Base-by-base conservation (phyloP, 2,329 filamentous ascomycete genomes). In the Calonectria multiphialidica region DNA sequence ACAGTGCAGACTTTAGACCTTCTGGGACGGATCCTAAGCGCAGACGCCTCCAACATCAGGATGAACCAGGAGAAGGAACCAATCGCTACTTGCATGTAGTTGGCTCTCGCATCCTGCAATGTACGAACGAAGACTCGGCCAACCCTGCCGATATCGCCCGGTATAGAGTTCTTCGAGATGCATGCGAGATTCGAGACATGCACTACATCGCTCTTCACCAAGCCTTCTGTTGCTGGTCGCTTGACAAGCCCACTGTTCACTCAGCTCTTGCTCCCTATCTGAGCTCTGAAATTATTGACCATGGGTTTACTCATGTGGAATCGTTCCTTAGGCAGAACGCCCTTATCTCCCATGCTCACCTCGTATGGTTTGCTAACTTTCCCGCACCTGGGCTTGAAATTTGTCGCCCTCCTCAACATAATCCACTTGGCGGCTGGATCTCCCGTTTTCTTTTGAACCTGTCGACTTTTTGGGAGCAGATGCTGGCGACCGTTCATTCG, bases 171-270 rank as follows among this genome's bases (percentile, higher is more conserved):
- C 83, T 95, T 15, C 78, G 75, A 30, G 84, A 90, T 28, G 93
- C 93, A 1, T 93, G 91, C 74, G 50, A 73, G 2, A 76, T 80
- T 0, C 81, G 87, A 5, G 94, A 96, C 80, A 73, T 85, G 57
- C 90, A 93, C 78, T 95, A 93, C 79, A 76, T 95, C 62, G 85
- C 88, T 7, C 80, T 94, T 15, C 93, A 94, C 78, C 92, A 94
- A 78, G 71, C 93, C 2, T 92, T 90, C 80, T 93, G 91, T 78
- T 78, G 88, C 23, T 90, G 89, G 87, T 87, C 86, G 4, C 69
- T 83, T 3, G 80, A 84, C 21, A 76, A 63, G 15, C 72, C 86
- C 3, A 78, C 87, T 15, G 81, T 82, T 1, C 79, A 85, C 55
- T 75, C 35, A 6, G n/a, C 75, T 7, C 75, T 83, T 16, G 37